These are phyloP conservation scores for Galeopsis tetrahit DNA, from an alignment of 257 asterid species.

Conservation along the genomic window DNA sequence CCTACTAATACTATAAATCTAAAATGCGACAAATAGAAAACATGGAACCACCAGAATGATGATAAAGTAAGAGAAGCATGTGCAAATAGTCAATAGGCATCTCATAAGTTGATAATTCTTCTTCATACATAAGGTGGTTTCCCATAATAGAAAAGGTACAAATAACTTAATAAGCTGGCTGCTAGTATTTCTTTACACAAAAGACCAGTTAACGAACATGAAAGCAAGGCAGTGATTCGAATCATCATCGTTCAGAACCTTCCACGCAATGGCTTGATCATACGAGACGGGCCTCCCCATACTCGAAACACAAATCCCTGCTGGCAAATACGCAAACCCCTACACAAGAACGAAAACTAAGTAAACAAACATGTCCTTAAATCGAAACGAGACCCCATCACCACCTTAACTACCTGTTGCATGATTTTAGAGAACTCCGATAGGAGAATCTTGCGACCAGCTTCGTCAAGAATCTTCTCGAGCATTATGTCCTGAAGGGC, in stretches of 20 bases:
- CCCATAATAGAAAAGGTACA: constrained; percentile 37
- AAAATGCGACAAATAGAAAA: background rate
- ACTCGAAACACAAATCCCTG: constrained; percentile 84
- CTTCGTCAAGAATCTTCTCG: constrained; percentile 83
- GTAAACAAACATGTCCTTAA: background rate
- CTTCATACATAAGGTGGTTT: constrained; percentile 18
- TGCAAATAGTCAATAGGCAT: constrained; percentile 28
- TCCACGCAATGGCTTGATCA: constrained; percentile 88
- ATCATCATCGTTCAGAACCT: constrained; percentile 77
- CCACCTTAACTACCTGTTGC: constrained; percentile 66
- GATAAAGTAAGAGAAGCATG: background rate
- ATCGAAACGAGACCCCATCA: no score
- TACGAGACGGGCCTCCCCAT: constrained; percentile 91
- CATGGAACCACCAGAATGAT: background rate
- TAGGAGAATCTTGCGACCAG: constrained; percentile 77
- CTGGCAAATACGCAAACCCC: constrained; percentile 88
- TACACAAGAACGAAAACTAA: constrained; percentile 19
- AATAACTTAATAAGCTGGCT: constrained; percentile 39
- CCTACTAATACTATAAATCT: background rate
- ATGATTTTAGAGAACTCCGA: constrained; percentile 86
- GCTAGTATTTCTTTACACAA: constrained; percentile 44
- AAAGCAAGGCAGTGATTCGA: constrained; percentile 87
- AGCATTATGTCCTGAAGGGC: constrained; percentile 94
- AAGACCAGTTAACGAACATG: constrained; percentile 97
- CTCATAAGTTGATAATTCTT: constrained; percentile 33